phyloP scores from a whole-genome alignment of 768 basidiomycete genomes.

The Boletus rubescentipes region DNA sequence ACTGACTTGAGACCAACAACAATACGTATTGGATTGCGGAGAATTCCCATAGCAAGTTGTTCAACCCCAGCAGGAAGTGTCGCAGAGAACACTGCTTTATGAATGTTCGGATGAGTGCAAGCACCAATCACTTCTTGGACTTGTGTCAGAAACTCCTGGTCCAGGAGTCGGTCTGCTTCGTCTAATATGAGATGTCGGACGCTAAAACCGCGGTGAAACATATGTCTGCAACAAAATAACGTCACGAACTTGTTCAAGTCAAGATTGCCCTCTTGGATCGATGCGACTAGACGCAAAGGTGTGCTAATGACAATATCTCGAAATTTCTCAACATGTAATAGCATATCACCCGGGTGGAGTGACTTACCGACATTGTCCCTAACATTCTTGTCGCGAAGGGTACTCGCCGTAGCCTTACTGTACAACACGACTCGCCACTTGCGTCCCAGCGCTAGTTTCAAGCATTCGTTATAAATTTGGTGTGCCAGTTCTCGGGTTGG shows the following conservation, averaged over 20 bases:
- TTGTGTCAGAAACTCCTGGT: slow-evolving; percentile 85
- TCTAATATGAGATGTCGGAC: slow-evolving; percentile 86
- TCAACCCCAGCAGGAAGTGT: slow-evolving; percentile 90
- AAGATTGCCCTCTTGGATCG: slow-evolving; percentile 66
- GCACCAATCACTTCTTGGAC: slow-evolving; percentile 82
- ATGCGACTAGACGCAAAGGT: slow-evolving; percentile 82
- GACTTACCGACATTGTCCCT: slow-evolving; percentile 74
- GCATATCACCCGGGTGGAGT: slow-evolving; percentile 1
- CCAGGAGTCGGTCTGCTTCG: slow-evolving; percentile 90
- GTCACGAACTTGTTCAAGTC: slow-evolving; percentile 68
- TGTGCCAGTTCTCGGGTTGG: slow-evolving; percentile 96
- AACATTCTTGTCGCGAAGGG: slow-evolving; percentile 68
- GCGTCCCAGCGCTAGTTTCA: slow-evolving; percentile 75
- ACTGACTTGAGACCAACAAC: slow-evolving; percentile 95
- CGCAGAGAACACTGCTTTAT: slow-evolving; percentile 92
- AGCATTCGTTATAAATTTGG: slow-evolving; percentile 90
- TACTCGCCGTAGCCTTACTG: slow-evolving; percentile 87
- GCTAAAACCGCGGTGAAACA: slow-evolving; percentile 39
- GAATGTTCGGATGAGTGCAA: slow-evolving; percentile 65
- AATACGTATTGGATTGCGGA: slow-evolving; percentile 83
- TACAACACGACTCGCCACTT: slow-evolving; percentile 84
- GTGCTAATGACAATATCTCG: slow-evolving; percentile 91
- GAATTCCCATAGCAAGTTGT: slow-evolving; percentile 81
- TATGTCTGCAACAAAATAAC: neutral
- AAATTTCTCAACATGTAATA: neutral